These are phyloP conservation scores for Paramecium biaurelia DNA, from an alignment of 73 alveolate species.

Conservation along the genomic window DNA sequence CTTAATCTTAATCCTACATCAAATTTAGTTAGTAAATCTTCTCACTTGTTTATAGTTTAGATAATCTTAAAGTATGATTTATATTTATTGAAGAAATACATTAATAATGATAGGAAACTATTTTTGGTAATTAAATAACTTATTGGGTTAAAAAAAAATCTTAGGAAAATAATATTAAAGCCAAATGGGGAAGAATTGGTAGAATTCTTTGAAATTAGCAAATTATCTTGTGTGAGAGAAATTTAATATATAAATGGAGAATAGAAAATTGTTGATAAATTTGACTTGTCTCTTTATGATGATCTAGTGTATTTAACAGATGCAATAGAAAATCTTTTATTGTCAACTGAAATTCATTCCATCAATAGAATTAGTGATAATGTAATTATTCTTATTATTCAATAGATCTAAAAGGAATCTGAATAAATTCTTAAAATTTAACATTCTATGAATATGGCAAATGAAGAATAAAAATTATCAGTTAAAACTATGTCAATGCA, in stretches of 20 bases:
- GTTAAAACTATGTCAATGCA: not conserved
- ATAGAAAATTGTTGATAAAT: not conserved
- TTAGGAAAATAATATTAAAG: not conserved
- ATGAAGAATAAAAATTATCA: not conserved
- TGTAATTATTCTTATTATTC: not conserved
- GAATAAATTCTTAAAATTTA: not conserved
- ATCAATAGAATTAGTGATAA: not conserved
- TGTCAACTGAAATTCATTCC: not conserved
- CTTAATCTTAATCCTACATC: not conserved
- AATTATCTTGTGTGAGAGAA: conserved; percentile 2
- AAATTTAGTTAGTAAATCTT: not conserved
- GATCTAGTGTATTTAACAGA: conserved; percentile 10
- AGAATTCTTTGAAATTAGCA: not conserved
- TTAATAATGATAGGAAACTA: not conserved
- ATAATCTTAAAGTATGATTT: not conserved
- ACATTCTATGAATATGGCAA: not conserved
- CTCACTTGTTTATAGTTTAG: not conserved
- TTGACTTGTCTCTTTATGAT: not conserved
- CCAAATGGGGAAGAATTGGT: not conserved
- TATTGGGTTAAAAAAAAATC: conserved; percentile 3
- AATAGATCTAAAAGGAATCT: not conserved
- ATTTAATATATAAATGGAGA: conserved; percentile 4
- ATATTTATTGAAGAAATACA: not conserved
- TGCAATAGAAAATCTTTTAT: not conserved
- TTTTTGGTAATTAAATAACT: conserved; percentile 2